phyloP scores from a whole-genome alignment of 495 filamentous ascomycete species.

The Penicillium antarcticum region DNA sequence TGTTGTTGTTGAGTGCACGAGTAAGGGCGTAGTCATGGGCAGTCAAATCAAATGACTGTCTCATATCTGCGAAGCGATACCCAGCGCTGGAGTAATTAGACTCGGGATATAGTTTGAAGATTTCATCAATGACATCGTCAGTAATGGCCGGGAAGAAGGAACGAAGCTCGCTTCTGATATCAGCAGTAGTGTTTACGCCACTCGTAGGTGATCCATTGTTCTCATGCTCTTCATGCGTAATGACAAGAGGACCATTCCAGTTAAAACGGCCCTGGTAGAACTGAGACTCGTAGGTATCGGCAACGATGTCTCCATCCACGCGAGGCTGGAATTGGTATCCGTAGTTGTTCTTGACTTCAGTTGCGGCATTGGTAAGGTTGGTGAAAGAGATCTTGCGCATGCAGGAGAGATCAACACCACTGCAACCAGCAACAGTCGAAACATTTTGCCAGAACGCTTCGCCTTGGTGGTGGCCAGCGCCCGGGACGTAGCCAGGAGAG shows the following conservation, averaged over 20 bases:
- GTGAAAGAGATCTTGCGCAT: constrained; percentile 28
- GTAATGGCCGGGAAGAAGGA: constrained; percentile 34
- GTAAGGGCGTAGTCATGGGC: constrained; percentile 30
- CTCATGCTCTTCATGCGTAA: constrained; percentile 32
- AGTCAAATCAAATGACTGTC: constrained; percentile 32
- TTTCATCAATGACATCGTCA: constrained; percentile 23
- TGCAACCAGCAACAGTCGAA: constrained; percentile 28
- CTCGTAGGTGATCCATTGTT: constrained; percentile 23
- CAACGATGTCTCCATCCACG: constrained; percentile 34
- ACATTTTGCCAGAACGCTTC: constrained; percentile 32
- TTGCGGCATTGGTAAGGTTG: constrained; percentile 22
- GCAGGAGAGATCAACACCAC: constrained; percentile 24
- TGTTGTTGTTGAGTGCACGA: constrained; percentile 28
- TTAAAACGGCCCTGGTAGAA: constrained; percentile 38
- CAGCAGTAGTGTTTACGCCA: constrained; percentile 28
- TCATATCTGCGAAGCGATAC: constrained; percentile 30
- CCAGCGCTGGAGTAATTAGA: constrained; percentile 30
- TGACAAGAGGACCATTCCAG: constrained; percentile 30
- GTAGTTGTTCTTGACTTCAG: constrained; percentile 17
- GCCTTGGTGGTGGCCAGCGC: constrained; percentile 28
- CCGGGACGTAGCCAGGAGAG: constrained; percentile 33
- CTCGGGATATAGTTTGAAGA: constrained; percentile 26
- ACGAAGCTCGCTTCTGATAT: constrained; percentile 24
- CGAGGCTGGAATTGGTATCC: constrained; percentile 37
- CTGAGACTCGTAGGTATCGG: constrained; percentile 34